These are phyloP conservation scores for Leptographium flavum DNA, from an alignment of 2,329 filamentous ascomycete genomes.

Conservation along the genomic window DNA sequence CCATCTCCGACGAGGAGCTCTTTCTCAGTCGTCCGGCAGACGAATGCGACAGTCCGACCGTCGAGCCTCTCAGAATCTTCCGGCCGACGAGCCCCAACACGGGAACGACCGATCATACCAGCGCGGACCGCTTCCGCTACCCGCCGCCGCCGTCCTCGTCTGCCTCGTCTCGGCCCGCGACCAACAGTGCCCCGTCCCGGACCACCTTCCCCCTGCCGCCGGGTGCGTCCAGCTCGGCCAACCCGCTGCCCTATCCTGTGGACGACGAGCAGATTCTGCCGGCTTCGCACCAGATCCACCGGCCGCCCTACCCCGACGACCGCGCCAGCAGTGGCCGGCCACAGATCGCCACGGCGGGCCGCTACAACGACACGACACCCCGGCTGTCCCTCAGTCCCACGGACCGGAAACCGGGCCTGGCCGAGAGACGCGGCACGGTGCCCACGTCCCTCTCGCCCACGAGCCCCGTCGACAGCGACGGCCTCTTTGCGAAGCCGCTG, in stretches of 20 bases:
- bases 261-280: conserved; percentile 40
- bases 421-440: conserved; percentile 67
- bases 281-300: conserved; percentile 24
- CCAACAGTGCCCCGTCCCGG: conserved; percentile 31
- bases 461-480: conserved; percentile 61
- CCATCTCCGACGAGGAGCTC: conserved; percentile 67
- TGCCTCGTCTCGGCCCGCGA: conserved; percentile 21
- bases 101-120: conserved; percentile 13
- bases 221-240: conserved; percentile 56
- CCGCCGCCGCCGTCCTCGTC: conserved; percentile 28
- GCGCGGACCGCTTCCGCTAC: conserved; percentile 33
- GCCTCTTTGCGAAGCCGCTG: conserved; percentile 59
- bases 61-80: conserved; percentile 74
- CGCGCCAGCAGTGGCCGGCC: conserved; percentile 20
- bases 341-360: conserved; percentile 19
- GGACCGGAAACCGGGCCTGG: conserved; percentile 50
- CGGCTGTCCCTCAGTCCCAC: conserved; percentile 39
- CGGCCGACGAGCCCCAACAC: conserved; percentile 58
- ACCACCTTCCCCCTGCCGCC: conserved; percentile 50
- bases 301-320: conserved; percentile 29
- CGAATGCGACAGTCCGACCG: conserved; percentile 56
- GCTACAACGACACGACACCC: conserved; percentile 34
- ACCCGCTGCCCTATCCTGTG: conserved; percentile 58
- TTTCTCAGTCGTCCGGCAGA: conserved; percentile 48
- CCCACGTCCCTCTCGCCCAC: conserved; percentile 73